Conservation (phyloP, 2,329 filamentous ascomycete species). For the Helminthosporium solani region DNA sequence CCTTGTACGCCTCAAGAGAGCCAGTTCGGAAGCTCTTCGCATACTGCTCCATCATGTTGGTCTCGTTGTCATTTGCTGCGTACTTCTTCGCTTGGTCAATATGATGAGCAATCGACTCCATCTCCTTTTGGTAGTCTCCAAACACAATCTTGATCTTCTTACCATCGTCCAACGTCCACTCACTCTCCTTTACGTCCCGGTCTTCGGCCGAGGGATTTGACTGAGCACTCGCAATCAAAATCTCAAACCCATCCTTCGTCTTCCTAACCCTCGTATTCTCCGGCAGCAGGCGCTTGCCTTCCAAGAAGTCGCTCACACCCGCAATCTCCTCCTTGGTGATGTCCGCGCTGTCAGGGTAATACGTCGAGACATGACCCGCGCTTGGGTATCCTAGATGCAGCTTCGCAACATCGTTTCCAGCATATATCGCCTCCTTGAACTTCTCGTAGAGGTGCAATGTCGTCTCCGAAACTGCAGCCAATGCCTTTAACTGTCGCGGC, state of each 20-base stretch:
- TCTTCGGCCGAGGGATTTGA: slow-evolving; percentile 42
- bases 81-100: slow-evolving; percentile 51
- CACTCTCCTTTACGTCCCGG: slow-evolving; percentile 46
- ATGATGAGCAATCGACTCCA: slow-evolving; percentile 49
- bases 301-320: slow-evolving; percentile 49
- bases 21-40: slow-evolving; percentile 53
- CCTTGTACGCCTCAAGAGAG: slow-evolving; percentile 52
- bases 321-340: slow-evolving; percentile 53
- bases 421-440: slow-evolving; percentile 49
- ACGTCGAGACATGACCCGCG: slow-evolving; percentile 50
- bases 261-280: slow-evolving; percentile 54
- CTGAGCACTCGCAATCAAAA: slow-evolving; percentile 51
- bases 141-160: slow-evolving; percentile 50
- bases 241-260: slow-evolving; percentile 47
- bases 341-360: slow-evolving; percentile 51
- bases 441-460: slow-evolving; percentile 45
- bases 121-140: slow-evolving; percentile 49
- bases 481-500: slow-evolving; percentile 45
- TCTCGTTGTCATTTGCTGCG: slow-evolving; percentile 48
- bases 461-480: slow-evolving; percentile 45
- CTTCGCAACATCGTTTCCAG: slow-evolving; percentile 42
- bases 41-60: slow-evolving; percentile 50
- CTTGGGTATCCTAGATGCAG: slow-evolving; percentile 54
- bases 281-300: slow-evolving; percentile 48
- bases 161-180: slow-evolving; percentile 50